These are phyloP conservation scores for Glaciozyma martinii DNA, from an alignment of 768 basidiomycete species.

Conservation along the genomic window DNA sequence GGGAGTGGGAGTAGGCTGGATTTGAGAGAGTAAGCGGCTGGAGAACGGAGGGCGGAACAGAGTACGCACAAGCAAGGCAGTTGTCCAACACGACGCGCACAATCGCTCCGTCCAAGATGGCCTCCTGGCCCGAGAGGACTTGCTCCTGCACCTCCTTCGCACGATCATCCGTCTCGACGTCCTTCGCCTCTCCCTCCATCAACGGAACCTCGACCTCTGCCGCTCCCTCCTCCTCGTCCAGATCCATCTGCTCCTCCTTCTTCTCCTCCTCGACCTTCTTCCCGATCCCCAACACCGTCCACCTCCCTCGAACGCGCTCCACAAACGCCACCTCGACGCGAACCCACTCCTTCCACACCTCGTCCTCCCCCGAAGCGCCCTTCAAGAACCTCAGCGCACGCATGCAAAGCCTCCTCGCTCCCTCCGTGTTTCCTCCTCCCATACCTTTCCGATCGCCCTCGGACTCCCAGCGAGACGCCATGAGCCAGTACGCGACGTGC, in stretches of 20 bases:
- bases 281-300: slow-evolving; percentile 29
- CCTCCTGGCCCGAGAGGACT: slow-evolving; percentile 48
- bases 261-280: slow-evolving; percentile 17
- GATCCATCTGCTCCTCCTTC: slow-evolving; percentile 8
- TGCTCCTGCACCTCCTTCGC: slow-evolving; percentile 45
- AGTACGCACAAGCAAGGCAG: slow-evolving; percentile 58
- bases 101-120: slow-evolving; percentile 69
- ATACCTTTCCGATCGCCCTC: slow-evolving; percentile 32
- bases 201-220: neutral
- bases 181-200: slow-evolving; percentile 28
- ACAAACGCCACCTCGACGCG: slow-evolving; percentile 31
- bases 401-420: slow-evolving; percentile 32
- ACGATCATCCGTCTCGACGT: slow-evolving; percentile 25
- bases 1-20: slow-evolving; percentile 10
- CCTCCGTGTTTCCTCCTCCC: slow-evolving; percentile 34
- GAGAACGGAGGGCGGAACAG: slow-evolving; percentile 25
- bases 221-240: slow-evolving; percentile 24
- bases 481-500: slow-evolving; percentile 30
- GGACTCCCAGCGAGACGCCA: slow-evolving; percentile 33
- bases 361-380: slow-evolving; percentile 19
- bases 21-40: slow-evolving; percentile 37
- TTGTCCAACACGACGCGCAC: slow-evolving; percentile 66
- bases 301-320: slow-evolving; percentile 25
- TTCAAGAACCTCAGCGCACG: slow-evolving; percentile 34
- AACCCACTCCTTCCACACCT: slow-evolving; percentile 33